These are phyloP conservation scores for Sporisorium scitamineum DNA, from an alignment of 1,284 basidiomycete species.

Conservation along the genomic window DNA sequence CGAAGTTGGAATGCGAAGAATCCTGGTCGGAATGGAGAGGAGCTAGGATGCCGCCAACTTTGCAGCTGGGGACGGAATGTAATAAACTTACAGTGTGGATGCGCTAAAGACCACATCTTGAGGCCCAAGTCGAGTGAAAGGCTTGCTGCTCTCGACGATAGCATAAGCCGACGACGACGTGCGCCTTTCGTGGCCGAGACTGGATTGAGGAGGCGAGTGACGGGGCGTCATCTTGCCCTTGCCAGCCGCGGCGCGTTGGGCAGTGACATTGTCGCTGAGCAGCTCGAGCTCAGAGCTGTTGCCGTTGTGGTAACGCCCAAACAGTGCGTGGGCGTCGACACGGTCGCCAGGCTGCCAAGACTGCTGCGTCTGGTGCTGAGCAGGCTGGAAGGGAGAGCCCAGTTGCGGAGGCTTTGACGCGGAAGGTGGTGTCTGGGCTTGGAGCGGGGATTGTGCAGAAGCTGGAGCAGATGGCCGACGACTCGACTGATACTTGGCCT, in stretches of 20 bases:
- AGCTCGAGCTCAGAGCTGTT: slow-evolving; percentile 32
- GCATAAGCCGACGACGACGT: slow-evolving; percentile 6
- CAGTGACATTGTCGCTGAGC: slow-evolving; percentile 30
- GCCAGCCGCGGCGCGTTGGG: slow-evolving; percentile 23
- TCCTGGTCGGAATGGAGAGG: too few relatives aligned
- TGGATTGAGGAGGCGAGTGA: slow-evolving; percentile 12
- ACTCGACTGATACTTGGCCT: too few relatives aligned
- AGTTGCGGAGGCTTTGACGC: slow-evolving; percentile 9
- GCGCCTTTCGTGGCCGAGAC: slow-evolving; percentile 6
- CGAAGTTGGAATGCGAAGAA: too few relatives aligned
- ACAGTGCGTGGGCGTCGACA: not conserved
- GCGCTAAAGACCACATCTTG: slow-evolving; percentile 47
- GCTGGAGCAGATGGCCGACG: not conserved
- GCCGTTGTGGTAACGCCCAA: slow-evolving; percentile 14
- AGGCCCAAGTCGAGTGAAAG: slow-evolving; percentile 37
- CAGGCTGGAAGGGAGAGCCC: slow-evolving; percentile 19
- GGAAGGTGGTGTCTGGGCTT: not conserved
- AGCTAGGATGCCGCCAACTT: too few relatives aligned
- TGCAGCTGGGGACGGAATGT: not conserved
- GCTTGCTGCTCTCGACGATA: slow-evolving; percentile 23
- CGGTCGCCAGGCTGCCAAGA: not conserved
- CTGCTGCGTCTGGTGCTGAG: slow-evolving; percentile 4
- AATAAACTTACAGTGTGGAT: slow-evolving; percentile 14
- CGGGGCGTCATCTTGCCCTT: slow-evolving; percentile 30
- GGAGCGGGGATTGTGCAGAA: not conserved